Evolutionary conservation across 1,284 basidiomycete species (phyloP).

Genomic region (Cutaneotrichosporon mucoides): DNA sequence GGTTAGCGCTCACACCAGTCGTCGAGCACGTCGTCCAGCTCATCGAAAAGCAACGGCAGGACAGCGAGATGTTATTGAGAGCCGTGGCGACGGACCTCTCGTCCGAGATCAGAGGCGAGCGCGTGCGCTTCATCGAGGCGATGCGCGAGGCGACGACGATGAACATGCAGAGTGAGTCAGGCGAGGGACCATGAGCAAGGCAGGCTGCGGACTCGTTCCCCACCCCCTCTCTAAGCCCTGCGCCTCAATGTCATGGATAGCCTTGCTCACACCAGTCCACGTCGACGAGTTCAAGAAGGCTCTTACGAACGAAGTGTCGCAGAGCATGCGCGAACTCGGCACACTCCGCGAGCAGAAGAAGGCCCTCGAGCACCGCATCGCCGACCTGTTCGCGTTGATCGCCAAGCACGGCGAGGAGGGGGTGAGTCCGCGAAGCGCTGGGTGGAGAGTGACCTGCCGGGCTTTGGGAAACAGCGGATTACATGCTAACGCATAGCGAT

Average conservation of each 20-base stretch:
- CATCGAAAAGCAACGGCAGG: conserved; percentile 63
- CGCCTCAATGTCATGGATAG: background rate
- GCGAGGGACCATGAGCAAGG: background rate
- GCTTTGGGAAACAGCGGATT: too few relatives aligned
- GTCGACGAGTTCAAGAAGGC: conserved; percentile 59
- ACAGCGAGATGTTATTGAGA: conserved; percentile 65
- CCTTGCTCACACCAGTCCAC: conserved; percentile 56
- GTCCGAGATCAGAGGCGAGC: conserved; percentile 74
- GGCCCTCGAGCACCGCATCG: conserved; percentile 58
- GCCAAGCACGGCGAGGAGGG: conserved; percentile 25
- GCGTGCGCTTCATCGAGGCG: conserved; percentile 77
- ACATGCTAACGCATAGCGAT: too few relatives aligned
- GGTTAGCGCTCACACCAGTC: background rate
- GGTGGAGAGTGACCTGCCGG: too few relatives aligned
- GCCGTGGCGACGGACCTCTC: conserved; percentile 69
- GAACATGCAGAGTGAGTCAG: conserved; percentile 66
- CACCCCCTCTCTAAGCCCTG: too few relatives aligned
- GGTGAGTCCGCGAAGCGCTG: too few relatives aligned
- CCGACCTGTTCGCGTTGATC: conserved; percentile 47
- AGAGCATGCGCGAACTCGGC: conserved; percentile 68
- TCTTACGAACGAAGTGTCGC: conserved; percentile 49
- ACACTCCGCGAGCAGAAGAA: conserved; percentile 68
- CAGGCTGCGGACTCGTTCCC: too few relatives aligned
- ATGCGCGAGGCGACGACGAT: conserved; percentile 85
- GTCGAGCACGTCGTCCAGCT: conserved; percentile 58